Evolutionary conservation across 345 rosid species (phyloP), one percentile per base, ranked within the genome.

Genomic region (Zanthoxylum bungeanum): DNA sequence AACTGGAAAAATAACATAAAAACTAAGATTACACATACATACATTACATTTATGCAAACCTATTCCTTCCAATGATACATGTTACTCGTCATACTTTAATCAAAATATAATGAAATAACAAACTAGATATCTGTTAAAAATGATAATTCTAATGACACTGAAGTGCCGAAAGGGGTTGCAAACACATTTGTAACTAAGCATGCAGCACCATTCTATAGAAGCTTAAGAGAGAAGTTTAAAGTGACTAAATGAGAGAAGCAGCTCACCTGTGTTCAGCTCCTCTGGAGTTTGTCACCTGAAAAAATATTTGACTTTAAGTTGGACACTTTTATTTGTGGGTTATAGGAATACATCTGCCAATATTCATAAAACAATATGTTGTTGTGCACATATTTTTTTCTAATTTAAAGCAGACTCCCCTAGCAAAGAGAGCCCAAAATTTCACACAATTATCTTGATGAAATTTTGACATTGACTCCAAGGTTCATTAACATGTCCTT

Each of bases 201-300:
- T 33, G 10, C 56, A 68, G 31, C 25, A 37, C n/a, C 17, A 33
- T 19, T 57, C 46, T n/a, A 70, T 62, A 61, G 62, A 64, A 59
- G 60, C 2, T 30, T 52, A 61, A 33, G 42, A n/a, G 7, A 52
- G 58, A 57, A 52, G 64, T 59, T 50, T 49, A 53, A 60, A 50
- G 50, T 7, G n/a, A n/a, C n/a, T n/a, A n/a, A n/a, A n/a, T n/a
- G n/a, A n/a, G n/a, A 57, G 58, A 60, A 72, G 62, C 61, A 68
- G 65, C 85, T 77, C 37, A 87, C 89, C 85, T n/a, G 63, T 57
- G 75, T 74, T 79, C 87, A 16, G 71, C 73, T 76, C 85, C 82
- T 82, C 88, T 73, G 11, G 85, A 75, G 57, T 73, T 85, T 36
- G 73, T 68, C 62, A 40, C 90, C 98, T 93, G 85, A 60, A 78